phyloP scores from a whole-genome alignment of 2,329 filamentous ascomycete species.

The Cladosporium oxysporum region DNA sequence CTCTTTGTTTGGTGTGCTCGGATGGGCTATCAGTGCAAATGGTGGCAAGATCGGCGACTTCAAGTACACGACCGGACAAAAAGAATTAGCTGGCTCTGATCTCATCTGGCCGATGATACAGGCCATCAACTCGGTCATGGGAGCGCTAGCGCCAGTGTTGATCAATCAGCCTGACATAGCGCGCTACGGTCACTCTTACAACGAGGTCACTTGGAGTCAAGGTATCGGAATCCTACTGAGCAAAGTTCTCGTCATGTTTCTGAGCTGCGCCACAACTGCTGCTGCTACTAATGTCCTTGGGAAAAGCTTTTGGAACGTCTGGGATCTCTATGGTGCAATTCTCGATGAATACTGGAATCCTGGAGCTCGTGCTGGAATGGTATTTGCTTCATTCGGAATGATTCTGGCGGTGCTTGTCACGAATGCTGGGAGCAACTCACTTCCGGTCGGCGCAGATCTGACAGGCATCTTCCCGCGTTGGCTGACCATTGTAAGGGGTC shows the following conservation, averaged over 20 bases:
- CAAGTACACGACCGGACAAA: conserved; percentile 34
- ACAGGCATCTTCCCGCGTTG: conserved; percentile 45
- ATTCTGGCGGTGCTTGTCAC: conserved; percentile 38
- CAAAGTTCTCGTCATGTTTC: conserved; percentile 38
- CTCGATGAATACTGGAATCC: conserved; percentile 33
- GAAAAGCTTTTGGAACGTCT: conserved; percentile 37
- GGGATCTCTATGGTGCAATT: conserved; percentile 39
- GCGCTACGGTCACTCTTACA: conserved; percentile 42
- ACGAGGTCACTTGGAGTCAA: conserved; percentile 48
- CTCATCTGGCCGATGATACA: conserved; percentile 43
- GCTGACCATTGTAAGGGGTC: conserved; percentile 47
- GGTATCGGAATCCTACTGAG: conserved; percentile 44
- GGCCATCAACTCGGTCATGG: conserved; percentile 46
- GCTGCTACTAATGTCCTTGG: conserved; percentile 48
- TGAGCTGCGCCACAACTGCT: conserved; percentile 49
- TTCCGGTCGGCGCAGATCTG: conserved; percentile 47
- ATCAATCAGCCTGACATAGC: conserved; percentile 53
- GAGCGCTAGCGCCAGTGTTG: conserved; percentile 43
- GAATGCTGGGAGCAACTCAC: conserved; percentile 45
- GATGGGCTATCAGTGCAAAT: conserved; percentile 40
- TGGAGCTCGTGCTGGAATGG: conserved; percentile 10
- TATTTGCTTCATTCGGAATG: conserved; percentile 2
- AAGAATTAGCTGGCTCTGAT: conserved; percentile 24
- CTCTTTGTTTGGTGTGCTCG: conserved; percentile 39
- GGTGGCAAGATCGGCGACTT: conserved; percentile 43